A percentile compares a stretch with the other conserved stretches of the same genome.
These are phyloP conservation scores for Phytophthora hybrid DNA, from an alignment of 352 stramenopile genomes.

Conservation along the genomic window DNA sequence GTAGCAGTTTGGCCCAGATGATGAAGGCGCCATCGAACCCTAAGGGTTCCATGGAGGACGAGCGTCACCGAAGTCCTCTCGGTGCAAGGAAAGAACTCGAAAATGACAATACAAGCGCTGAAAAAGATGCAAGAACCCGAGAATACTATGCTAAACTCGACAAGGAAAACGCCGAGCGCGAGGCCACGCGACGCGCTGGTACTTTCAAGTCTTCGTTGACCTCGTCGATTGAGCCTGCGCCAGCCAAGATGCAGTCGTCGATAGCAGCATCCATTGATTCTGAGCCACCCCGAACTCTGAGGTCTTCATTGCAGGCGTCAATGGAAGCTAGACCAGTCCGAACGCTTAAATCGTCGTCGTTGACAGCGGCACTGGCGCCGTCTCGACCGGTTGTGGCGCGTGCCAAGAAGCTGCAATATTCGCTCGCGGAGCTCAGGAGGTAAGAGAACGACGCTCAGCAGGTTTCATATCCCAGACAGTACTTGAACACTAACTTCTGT, in stretches of 20 bases:
- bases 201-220: slow-evolving; percentile 66
- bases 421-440: slow-evolving; percentile 60
- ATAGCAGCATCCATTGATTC: slow-evolving; percentile 29
- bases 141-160: slow-evolving; percentile 70
- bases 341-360: slow-evolving; percentile 37
- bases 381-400: slow-evolving; percentile 28
- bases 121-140: slow-evolving; percentile 58
- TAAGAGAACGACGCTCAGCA: slow-evolving; percentile 18
- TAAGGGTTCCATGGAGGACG: slow-evolving; percentile 31
- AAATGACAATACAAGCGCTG: slow-evolving; percentile 25
- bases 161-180: slow-evolving; percentile 57
- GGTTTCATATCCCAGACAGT: not conserved
- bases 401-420: slow-evolving; percentile 66
- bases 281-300: slow-evolving; percentile 25
- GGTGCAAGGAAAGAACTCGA: slow-evolving; percentile 28
- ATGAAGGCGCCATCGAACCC: slow-evolving; percentile 38
- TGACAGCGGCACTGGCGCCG: slow-evolving; percentile 23
- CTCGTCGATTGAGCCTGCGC: slow-evolving; percentile 38
- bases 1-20: slow-evolving; percentile 47
- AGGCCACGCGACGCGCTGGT: slow-evolving; percentile 45
- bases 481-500: not conserved
- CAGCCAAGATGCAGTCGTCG: slow-evolving; percentile 31
- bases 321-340: slow-evolving; percentile 21
- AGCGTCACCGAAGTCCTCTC: slow-evolving; percentile 17
- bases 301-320: slow-evolving; percentile 22